Percentiles rank a stretch among this genome's conserved stretches.
Evolutionary conservation across 495 filamentous ascomycete species (phyloP).

Genomic region (Umbilicaria muhlenbergii): DNA sequence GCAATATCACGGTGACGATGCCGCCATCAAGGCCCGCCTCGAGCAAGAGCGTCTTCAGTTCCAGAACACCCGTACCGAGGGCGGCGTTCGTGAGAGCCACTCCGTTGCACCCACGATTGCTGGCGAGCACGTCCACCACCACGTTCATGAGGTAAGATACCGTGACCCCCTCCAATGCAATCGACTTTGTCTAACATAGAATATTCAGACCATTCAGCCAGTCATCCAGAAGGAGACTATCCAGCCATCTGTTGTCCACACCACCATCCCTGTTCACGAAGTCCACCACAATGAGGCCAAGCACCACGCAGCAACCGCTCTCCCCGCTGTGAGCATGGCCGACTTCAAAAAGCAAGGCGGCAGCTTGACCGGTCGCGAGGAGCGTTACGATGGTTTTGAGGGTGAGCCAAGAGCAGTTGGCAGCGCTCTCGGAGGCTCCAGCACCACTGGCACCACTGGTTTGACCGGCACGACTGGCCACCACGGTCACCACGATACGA

Average conservation of each 20-base stretch:
- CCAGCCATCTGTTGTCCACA: conserved; percentile 49
- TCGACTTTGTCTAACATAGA: conserved; percentile 26
- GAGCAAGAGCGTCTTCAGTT: conserved; percentile 33
- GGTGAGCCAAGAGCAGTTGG: conserved; percentile 37
- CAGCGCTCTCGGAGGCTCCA: conserved; percentile 15
- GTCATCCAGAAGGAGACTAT: conserved; percentile 50
- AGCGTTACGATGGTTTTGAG: conserved; percentile 37
- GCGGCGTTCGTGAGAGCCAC: conserved; percentile 31
- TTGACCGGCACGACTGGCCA: conserved; percentile 10
- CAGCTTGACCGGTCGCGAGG: conserved; percentile 33
- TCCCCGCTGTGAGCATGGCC: conserved; percentile 43
- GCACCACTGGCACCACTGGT: background rate
- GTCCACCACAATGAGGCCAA: conserved; percentile 43
- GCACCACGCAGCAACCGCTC: conserved; percentile 38
- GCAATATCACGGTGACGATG: conserved; percentile 35
- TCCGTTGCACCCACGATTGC: conserved; percentile 28
- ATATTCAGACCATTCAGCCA: conserved; percentile 43
- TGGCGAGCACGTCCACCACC: conserved; percentile 49
- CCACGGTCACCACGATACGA: conserved; percentile 1
- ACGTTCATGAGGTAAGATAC: conserved; percentile 8
- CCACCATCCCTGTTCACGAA: conserved; percentile 52
- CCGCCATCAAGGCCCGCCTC: conserved; percentile 24
- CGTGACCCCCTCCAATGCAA: background rate
- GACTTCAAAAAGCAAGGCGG: conserved; percentile 46
- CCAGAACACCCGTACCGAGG: conserved; percentile 27